Evolutionary conservation across 2,329 filamentous ascomycete species (phyloP), one percentile per base, ranked within the genome.

Genomic region (Venturia carpophila): DNA sequence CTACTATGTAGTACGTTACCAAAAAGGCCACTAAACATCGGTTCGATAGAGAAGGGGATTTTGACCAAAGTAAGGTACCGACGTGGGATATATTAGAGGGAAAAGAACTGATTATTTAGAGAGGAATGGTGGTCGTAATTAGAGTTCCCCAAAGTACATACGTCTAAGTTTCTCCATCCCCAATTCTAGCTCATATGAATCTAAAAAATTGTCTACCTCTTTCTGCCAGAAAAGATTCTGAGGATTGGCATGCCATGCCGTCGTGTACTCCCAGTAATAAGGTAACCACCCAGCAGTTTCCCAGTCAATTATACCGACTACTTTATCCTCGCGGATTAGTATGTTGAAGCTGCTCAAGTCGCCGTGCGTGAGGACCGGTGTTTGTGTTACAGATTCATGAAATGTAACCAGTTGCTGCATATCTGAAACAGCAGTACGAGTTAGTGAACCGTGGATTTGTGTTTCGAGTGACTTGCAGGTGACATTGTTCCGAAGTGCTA

Each of bases 251-350:
- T 52, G 21, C 47, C 47, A 63, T 10, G 60, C 60, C 15, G 37
- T 45, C n/a, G 24, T 30, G 19, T 34, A 65, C 47, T 65, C 64
- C 58, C 64, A 65, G 21, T 63, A 64, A 9, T 65, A 34, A 1
- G 64, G 64, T 19, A 45, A 64, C 64, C 64, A 65, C 5, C 64
- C 64, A n/a, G 64, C 64, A 5, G 9, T 47, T 30, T 65, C 64
- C 64, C 56, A 65, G 60, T 65, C 64, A 17, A 65, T 45, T 10
- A 65, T 65, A 13, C n/a, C 64, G 19, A 64, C 58, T 4, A 65
- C 58, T 15, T 52, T 45, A 2, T 21, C 58, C 13, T 65, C 47
- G n/a, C 42, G 30, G 49, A 65, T 3, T 11, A 65, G 24, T 24
- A 66, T 45, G 24, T 66, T 66, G 13, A 24, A n/a, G 24, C 19